Evolutionary conservation across 2,329 filamentous ascomycete genomes (phyloP).

Genomic region (Trichoderma semiorbis): DNA sequence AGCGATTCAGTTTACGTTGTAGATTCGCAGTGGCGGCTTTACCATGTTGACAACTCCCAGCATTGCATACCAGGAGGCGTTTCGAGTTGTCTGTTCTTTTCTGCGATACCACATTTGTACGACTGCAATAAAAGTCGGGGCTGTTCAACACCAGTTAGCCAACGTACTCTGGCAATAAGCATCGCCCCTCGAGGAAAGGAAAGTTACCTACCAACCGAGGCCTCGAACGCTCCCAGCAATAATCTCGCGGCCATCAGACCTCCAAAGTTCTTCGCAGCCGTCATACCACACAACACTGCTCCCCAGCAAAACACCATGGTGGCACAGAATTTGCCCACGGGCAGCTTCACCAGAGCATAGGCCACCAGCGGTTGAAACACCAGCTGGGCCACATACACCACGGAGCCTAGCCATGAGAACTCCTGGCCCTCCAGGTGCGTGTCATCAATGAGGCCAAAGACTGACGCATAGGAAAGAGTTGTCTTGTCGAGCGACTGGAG

Average conservation of each 20-base stretch:
- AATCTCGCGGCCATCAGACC: slow-evolving; percentile 45
- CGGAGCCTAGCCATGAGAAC: slow-evolving; percentile 61
- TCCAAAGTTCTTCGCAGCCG: slow-evolving; percentile 46
- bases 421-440: slow-evolving; percentile 45
- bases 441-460: slow-evolving; percentile 58
- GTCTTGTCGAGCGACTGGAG: slow-evolving; percentile 32
- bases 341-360: slow-evolving; percentile 52
- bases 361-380: slow-evolving; percentile 52
- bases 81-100: slow-evolving; percentile 33
- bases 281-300: slow-evolving; percentile 48
- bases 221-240: slow-evolving; percentile 45
- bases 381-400: slow-evolving; percentile 35
- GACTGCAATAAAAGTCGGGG: slow-evolving; percentile 31
- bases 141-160: slow-evolving; percentile 11
- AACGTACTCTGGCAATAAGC: too few species aligned
- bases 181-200: neutral
- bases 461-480: slow-evolving; percentile 56
- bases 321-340: slow-evolving; percentile 52
- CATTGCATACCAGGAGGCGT: slow-evolving; percentile 33
- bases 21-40: neutral
- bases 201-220: slow-evolving; percentile 35
- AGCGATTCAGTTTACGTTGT: neutral
- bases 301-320: slow-evolving; percentile 53
- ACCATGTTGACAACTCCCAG: slow-evolving; percentile 33
- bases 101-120: slow-evolving; percentile 37